Evolutionary conservation across 1,284 basidiomycete genomes (phyloP).

Genomic region (Ustilago xerochloae): DNA sequence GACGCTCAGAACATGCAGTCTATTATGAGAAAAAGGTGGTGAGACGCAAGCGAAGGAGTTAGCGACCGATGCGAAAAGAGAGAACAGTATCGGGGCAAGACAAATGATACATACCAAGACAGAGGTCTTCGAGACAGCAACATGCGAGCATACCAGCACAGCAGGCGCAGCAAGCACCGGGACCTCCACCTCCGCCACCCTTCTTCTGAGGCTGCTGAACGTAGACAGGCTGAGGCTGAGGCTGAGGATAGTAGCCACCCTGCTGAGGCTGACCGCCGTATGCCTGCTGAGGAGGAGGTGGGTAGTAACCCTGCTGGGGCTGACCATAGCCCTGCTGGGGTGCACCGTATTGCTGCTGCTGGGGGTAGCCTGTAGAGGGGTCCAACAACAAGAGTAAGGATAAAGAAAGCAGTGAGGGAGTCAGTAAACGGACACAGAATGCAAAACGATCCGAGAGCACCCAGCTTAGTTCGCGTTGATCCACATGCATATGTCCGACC

Average conservation of each 20-base stretch:
- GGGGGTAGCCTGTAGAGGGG: conserved; percentile 43
- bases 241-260: conserved; percentile 47
- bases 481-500: too few species aligned
- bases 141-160: conserved; percentile 58
- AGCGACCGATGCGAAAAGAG: not conserved
- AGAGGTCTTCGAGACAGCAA: conserved; percentile 56
- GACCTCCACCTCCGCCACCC: conserved; percentile 29
- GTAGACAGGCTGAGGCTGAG: conserved; percentile 56
- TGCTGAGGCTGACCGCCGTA: conserved; percentile 55
- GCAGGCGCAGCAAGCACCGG: conserved; percentile 47
- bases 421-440: not conserved
- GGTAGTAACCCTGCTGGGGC: conserved; percentile 50
- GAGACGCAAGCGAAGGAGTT: not conserved
- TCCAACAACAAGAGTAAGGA: not conserved
- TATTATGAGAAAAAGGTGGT: not conserved
- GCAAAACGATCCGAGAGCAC: not conserved
- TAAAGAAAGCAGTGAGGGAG: not conserved
- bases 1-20: conserved; percentile 47
- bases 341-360: conserved; percentile 11
- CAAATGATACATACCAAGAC: conserved; percentile 33
- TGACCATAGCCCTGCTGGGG: conserved; percentile 31
- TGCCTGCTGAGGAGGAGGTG: conserved; percentile 56
- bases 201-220: conserved; percentile 51
- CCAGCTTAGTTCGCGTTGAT: too few species aligned
- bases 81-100: not conserved